Evolutionary conservation across 2,329 filamentous ascomycete species (phyloP), one percentile per base, ranked within the genome.

Genomic region (Nemania diffusa): DNA sequence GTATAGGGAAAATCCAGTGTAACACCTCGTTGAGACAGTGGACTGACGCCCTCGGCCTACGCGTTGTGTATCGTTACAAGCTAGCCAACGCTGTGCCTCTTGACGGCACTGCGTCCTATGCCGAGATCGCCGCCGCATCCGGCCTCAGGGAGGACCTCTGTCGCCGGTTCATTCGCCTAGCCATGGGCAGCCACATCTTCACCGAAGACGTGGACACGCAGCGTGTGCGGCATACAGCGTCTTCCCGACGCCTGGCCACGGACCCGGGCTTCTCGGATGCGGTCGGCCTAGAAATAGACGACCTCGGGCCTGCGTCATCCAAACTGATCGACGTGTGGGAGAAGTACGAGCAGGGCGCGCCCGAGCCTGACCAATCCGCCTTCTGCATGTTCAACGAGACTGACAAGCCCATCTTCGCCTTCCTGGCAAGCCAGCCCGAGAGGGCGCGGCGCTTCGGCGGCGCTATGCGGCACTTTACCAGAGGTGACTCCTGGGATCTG

Each of bases 51-150:
- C 58, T 63, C 32, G 59, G 22, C 24, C n/a, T 69, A 32, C 66
- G 62, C 50, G 62, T 69, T 37, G 58, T 65, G 20, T 69, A 69
- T 56, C 66, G 34, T 57, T 65, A 69, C 32, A 69, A 69, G 48
- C 62, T 69, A 22, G 57, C 62, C 34, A 59, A 59, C 24, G 58
- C 62, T 7, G 66, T 69, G 48, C 66, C 66, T 13, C 62, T 63
- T 8, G 50, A 63, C 20, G 62, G 66, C 40, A 60, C 53, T 42
- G 62, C 58, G 8, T 65, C 62, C 5, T 69, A 69, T 59, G 55
- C 57, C 37, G 66, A 69, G 58, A 65, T 69, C 55, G 66, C 66
- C 24, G 17, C 26, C 13, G 42, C 62, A 26, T 65, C 62, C 15
- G 66, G 66, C 40, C 50, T 69, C 11, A 55, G 44, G 29, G 62